Evolutionary conservation across 2,329 filamentous ascomycete species (phyloP), one percentile per base, ranked within the genome.

Genomic region (Alternaria hordeiaustralica): DNA sequence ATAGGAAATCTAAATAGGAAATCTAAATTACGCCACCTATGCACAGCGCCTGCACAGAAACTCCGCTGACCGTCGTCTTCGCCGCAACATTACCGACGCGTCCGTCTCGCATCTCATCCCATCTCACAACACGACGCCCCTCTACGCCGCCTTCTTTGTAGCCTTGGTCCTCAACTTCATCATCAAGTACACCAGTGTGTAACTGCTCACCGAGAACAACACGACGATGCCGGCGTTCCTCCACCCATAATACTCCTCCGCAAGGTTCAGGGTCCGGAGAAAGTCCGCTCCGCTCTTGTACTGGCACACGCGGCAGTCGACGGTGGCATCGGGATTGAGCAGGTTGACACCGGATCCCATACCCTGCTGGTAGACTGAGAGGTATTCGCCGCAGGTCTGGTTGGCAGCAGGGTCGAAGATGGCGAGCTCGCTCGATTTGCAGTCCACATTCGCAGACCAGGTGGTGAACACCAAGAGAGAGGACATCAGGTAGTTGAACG

Each of bases 171-270:
- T 73, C 66, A 81, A 54, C 70, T 81, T 81, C 79, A 81, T 81
- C 57, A 80, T 68, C 20, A 71, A 55, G 68, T 80, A 85, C 5
- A 85, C 83, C 67, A 84, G 64, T 5, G 73, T 78, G 64, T 90
- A 90, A 2, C 83, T 85, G 62, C 82, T 85, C 47, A 87, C 66
- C 4, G 81, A 84, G 66, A 89, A 89, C 4, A 87, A 78, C 2
- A 84, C 85, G 2, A 86, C 82, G 45, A 90, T 87, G 0, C 74
- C 90, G 0, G 87, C 87, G 75, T 92, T 84, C 51, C 90, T 83
- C 90, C 90, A 92, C 0, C 88, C 89, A 69, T 88, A 88, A 62
- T 83, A 87, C 67, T 90, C 87, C 7, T 87, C 82, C 2, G 82
- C 81, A n/a, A 92, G 69, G 70, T 91, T 90, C 8, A 92, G 66